Evolutionary conservation across 1,139 yeast genomes (phyloP), one percentile per base, ranked within the genome.

Genomic region (Hyphopichia khmerensis): DNA sequence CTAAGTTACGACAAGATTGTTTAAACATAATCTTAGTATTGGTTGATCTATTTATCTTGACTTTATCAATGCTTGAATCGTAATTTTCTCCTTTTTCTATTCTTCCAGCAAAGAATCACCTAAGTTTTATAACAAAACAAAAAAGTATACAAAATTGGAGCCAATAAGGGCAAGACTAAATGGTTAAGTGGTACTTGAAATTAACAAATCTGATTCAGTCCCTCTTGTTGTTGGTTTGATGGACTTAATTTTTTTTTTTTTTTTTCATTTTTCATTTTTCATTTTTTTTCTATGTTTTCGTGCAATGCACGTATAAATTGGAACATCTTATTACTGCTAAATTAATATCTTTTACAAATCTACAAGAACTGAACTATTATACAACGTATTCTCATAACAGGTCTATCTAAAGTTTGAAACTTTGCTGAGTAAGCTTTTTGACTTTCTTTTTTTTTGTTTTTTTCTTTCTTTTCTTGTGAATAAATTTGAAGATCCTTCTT

Each of bases 1-100:
- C 72, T 50, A 68, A 53, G 16, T 51, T 50, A 48, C 75, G 70
- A 44, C 63, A 52, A 26, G 60, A 47, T 33, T 54, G 55, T 50
- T 47, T 62, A 41, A 62, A 52, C 68, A 64, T 63, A 37, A 9
- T 39, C n/a, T 29, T n/a, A 13, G 4, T 7, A 26, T 21, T 21
- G 8, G 24, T 21, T 21, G 9, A 21, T 21, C 8, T 4, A 9
- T 26, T 11, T 13, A 26, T 5, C 24, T 21, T 21, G 24, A 21
- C 24, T 8, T 21, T 21, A n/a, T n/a, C n/a, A n/a, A n/a, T n/a
- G n/a, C n/a, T n/a, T n/a, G n/a, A n/a, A n/a, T n/a, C n/a, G n/a
- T n/a, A n/a, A n/a, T n/a, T n/a, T n/a, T n/a, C n/a, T n/a, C n/a
- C n/a, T n/a, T n/a, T n/a, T n/a, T n/a, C n/a, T n/a, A n/a, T n/a